Conservation (phyloP, 1,139 yeast genomes). For the Zygosaccharomyces sapae region DNA sequence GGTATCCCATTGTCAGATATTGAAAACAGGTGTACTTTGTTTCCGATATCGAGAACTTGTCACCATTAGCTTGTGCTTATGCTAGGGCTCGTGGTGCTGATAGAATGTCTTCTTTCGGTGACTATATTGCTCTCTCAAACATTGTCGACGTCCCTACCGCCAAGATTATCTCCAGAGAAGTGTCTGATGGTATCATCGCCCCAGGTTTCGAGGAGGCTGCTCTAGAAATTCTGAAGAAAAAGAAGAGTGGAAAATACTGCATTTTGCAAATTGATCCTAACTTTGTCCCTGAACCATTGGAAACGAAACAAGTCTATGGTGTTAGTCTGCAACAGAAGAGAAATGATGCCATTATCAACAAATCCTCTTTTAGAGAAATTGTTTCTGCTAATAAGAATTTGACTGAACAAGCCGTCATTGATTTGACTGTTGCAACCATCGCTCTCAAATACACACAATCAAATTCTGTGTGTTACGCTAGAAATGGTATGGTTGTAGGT, state of each 20-base stretch:
- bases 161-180: slow-evolving; percentile 93
- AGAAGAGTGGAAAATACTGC: slow-evolving; percentile 97
- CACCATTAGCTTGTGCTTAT: slow-evolving; percentile 95
- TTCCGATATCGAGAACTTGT: slow-evolving; percentile 85
- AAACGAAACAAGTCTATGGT: slow-evolving; percentile 95
- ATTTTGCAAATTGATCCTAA: slow-evolving; percentile 93
- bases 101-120: slow-evolving; percentile 98
- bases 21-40: slow-evolving; percentile 96
- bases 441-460: slow-evolving; percentile 97
- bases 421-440: slow-evolving; percentile 93
- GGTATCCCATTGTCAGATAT: slow-evolving; percentile 86
- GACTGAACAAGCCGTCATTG: slow-evolving; percentile 88
- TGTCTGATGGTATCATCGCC: slow-evolving; percentile 97
- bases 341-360: slow-evolving; percentile 92
- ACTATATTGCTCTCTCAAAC: slow-evolving; percentile 93
- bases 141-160: slow-evolving; percentile 97
- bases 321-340: slow-evolving; percentile 93
- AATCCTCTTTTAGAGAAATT: slow-evolving; percentile 83
- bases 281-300: slow-evolving; percentile 74
- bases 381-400: slow-evolving; percentile 81
- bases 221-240: slow-evolving; percentile 76
- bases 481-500: slow-evolving; percentile 98
- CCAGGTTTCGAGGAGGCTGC: slow-evolving; percentile 96
- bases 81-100: slow-evolving; percentile 99
- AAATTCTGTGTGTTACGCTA: slow-evolving; percentile 96